Conservation (phyloP, 306 rosid genomes). For the Inga oerstediana region DNA sequence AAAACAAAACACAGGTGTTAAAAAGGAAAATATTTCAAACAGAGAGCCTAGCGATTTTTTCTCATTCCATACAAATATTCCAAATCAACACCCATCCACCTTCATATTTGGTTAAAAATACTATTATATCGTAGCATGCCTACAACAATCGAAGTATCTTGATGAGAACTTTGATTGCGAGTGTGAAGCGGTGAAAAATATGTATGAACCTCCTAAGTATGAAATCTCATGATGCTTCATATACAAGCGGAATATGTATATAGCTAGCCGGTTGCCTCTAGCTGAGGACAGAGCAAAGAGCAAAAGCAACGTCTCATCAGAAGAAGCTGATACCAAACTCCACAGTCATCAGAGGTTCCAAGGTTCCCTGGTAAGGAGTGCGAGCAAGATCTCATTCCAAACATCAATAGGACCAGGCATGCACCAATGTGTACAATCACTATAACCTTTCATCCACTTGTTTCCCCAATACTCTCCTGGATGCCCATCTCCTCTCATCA, state of each 20-base stretch:
- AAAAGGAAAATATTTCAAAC: not conserved
- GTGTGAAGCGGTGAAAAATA: not conserved
- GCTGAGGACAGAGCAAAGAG: not conserved
- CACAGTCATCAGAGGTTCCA: not conserved
- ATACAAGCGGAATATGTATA: not conserved
- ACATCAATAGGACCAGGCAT: slow-evolving; percentile 87
- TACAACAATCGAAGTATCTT: not conserved
- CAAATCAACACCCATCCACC: not conserved
- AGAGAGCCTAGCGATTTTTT: not conserved
- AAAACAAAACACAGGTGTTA: not conserved
- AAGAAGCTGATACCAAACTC: not conserved
- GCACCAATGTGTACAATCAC: slow-evolving; percentile 97
- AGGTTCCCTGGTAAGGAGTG: slow-evolving; percentile 29
- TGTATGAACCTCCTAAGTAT: not conserved
- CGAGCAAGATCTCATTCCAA: slow-evolving; percentile 75
- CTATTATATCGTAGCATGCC: not conserved
- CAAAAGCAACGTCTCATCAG: not conserved
- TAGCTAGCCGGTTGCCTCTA: not conserved
- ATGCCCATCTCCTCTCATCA: slow-evolving; percentile 89
- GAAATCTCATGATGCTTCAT: not conserved
- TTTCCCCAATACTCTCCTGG: slow-evolving; percentile 79
- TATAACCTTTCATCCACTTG: slow-evolving; percentile 81
- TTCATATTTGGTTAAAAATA: not conserved
- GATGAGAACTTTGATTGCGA: not conserved
- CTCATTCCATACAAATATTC: not conserved